Evolutionary conservation across 805 yeast genomes (phyloP).

Genomic region (Jamesozyma lodderae): DNA sequence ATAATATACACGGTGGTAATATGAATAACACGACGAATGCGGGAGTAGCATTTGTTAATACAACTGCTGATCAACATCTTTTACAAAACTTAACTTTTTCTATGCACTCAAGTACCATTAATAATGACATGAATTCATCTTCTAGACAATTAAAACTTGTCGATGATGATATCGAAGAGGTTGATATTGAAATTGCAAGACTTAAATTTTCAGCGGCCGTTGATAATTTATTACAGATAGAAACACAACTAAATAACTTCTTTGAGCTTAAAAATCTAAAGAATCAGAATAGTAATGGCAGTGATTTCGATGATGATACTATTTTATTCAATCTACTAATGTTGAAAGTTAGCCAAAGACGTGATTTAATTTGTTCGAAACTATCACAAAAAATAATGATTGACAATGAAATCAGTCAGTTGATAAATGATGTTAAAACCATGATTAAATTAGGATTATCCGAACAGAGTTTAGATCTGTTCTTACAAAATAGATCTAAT

Average conservation of each 20-base stretch:
- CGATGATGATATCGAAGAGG: conserved; percentile 58
- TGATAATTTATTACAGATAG: conserved; percentile 29
- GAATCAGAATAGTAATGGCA: conserved; percentile 2
- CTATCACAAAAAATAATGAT: conserved; percentile 30
- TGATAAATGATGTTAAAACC: conserved; percentile 22
- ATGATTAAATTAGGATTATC: conserved; percentile 36
- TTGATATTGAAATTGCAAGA: conserved; percentile 60
- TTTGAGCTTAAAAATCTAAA: conserved; percentile 9
- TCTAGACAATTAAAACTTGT: conserved; percentile 42
- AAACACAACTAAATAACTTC: conserved; percentile 17
- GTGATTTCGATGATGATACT: conserved; percentile 14
- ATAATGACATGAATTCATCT: conserved; percentile 37
- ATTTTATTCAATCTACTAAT: conserved; percentile 28
- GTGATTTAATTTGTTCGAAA: conserved; percentile 27
- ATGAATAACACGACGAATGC: conserved; percentile 1
- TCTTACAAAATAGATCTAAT: conserved; percentile 40
- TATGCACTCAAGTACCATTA: conserved; percentile 50
- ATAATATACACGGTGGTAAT: neutral
- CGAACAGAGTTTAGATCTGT: conserved; percentile 41
- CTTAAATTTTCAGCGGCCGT: conserved; percentile 42
- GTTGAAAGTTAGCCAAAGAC: conserved; percentile 28
- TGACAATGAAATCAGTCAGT: conserved; percentile 21
- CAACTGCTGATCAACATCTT: conserved; percentile 27
- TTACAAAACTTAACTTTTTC: conserved; percentile 52
- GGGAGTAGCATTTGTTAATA: neutral